A percentile compares a stretch with the other conserved stretches of the same genome.
Evolutionary conservation across 176 grass and related monocot species (phyloP).

Genomic region (Lolium multiflorum): DNA sequence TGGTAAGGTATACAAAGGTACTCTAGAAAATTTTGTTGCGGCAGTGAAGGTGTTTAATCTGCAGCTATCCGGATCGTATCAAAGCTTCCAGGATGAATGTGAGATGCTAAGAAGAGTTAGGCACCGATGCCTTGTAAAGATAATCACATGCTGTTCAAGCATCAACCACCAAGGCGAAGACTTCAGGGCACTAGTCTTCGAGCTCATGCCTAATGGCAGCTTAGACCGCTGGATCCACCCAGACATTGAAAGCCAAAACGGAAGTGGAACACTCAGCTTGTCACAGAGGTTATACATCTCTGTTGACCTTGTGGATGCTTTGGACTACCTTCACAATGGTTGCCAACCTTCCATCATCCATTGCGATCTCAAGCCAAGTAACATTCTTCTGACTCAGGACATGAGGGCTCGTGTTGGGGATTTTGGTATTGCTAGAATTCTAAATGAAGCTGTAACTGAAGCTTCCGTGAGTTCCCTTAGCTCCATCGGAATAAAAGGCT

Average conservation of each 20-base stretch:
- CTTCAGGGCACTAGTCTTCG: conserved; percentile 45
- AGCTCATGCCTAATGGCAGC: conserved; percentile 40
- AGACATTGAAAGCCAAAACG: background rate
- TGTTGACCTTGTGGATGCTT: conserved; percentile 34
- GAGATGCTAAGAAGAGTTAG: conserved; percentile 38
- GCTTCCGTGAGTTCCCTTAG: background rate
- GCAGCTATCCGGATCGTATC: conserved; percentile 14
- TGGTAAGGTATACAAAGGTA: conserved; percentile 27
- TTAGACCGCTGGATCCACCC: conserved; percentile 51
- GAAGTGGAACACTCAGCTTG: background rate
- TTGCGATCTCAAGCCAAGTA: conserved; percentile 70
- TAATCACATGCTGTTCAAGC: conserved; percentile 46
- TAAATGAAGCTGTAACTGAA: conserved; percentile 19
- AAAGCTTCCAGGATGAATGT: conserved; percentile 53
- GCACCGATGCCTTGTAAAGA: conserved; percentile 48
- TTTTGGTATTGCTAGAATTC: conserved; percentile 53
- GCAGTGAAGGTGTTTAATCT: conserved; percentile 50
- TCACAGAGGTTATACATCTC: conserved; percentile 36
- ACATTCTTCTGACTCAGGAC: conserved; percentile 59
- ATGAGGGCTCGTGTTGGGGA: conserved; percentile 54
- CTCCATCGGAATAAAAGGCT: conserved; percentile 49
- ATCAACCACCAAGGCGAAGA: conserved; percentile 39
- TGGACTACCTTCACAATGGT: conserved; percentile 38
- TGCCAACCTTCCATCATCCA: conserved; percentile 45
- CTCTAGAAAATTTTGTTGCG: background rate